Conservation (phyloP, 2,329 filamentous ascomycete genomes). For the Cordyceps pruinosa region DNA sequence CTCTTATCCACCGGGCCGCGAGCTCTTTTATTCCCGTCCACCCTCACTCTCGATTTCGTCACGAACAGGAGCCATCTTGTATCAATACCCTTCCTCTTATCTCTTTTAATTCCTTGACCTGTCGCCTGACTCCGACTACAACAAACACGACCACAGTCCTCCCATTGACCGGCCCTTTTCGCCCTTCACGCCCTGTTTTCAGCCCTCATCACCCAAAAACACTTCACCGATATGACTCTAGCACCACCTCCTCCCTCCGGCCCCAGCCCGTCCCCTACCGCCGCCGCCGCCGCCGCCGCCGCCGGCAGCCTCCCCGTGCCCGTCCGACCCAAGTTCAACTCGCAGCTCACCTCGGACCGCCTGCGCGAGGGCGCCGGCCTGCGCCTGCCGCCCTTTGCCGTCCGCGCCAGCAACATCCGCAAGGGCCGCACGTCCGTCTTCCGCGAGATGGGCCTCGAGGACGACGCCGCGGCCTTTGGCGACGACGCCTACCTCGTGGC, state of each 20-base stretch:
- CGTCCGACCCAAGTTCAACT: slow-evolving; percentile 43
- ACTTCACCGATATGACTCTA: neutral
- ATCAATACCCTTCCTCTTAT: neutral
- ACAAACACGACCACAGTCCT: too few relatives aligned
- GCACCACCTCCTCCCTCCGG: slow-evolving; percentile 2
- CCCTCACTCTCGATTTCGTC: neutral
- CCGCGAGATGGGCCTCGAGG: slow-evolving; percentile 42
- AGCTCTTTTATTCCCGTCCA: slow-evolving; percentile 8
- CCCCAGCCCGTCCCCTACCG: slow-evolving; percentile 4
- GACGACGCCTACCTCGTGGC: slow-evolving; percentile 9
- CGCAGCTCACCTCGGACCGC: slow-evolving; percentile 43
- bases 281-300: slow-evolving; percentile 3
- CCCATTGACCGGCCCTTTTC: too few relatives aligned
- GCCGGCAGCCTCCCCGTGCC: slow-evolving; percentile 15
- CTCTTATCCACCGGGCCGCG: neutral
- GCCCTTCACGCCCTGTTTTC: too few relatives aligned
- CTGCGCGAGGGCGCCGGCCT: slow-evolving; percentile 41
- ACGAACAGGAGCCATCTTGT: too few relatives aligned
- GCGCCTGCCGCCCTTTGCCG: slow-evolving; percentile 31
- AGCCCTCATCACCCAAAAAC: too few relatives aligned
- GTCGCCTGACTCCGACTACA: too few relatives aligned
- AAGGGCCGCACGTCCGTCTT: slow-evolving; percentile 47
- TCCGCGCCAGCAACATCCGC: slow-evolving; percentile 36
- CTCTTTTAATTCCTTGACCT: neutral
- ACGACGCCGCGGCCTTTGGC: slow-evolving; percentile 22